Evolutionary conservation across 768 basidiomycete genomes (phyloP).

Genomic region (Suillus alpinus): DNA sequence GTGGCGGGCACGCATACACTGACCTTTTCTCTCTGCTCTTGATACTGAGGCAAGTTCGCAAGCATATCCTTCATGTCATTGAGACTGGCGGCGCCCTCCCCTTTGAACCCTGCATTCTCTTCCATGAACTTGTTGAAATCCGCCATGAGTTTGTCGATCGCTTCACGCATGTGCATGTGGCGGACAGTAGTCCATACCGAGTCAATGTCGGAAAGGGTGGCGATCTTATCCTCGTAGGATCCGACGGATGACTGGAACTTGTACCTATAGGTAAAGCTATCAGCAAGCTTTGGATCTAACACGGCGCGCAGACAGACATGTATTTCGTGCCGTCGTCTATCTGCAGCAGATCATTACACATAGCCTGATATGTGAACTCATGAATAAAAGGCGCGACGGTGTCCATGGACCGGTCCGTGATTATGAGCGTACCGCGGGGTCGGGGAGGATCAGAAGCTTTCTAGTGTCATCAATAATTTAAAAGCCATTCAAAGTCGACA

Average conservation of each 20-base stretch:
- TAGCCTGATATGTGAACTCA: conserved; percentile 99
- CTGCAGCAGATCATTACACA: conserved; percentile 92
- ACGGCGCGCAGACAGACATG: conserved; percentile 53
- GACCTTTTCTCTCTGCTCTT: conserved; percentile 93
- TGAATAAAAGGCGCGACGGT: conserved; percentile 86
- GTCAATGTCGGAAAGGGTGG: conserved; percentile 82
- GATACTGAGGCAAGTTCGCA: conserved; percentile 89
- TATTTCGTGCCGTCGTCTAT: conserved; percentile 87
- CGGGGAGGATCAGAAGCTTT: conserved; percentile 56
- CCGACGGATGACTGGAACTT: conserved; percentile 91
- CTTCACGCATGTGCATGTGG: conserved; percentile 98
- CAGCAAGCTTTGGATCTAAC: not conserved
- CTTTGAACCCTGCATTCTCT: conserved; percentile 93
- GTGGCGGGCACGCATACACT: conserved; percentile 6
- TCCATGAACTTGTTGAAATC: conserved; percentile 94
- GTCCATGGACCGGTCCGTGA: conserved; percentile 98
- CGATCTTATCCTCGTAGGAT: conserved; percentile 83
- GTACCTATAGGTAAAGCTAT: conserved; percentile 52
- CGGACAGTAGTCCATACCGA: conserved; percentile 89
- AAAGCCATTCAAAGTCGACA: not conserved
- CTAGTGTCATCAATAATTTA: conserved; percentile 27
- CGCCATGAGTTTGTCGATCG: conserved; percentile 93
- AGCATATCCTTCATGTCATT: conserved; percentile 99
- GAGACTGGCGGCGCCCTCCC: conserved; percentile 84
- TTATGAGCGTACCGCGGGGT: conserved; percentile 77